Conservation (phyloP, 1,284 basidiomycete genomes). For the Athelia sp. region DNA sequence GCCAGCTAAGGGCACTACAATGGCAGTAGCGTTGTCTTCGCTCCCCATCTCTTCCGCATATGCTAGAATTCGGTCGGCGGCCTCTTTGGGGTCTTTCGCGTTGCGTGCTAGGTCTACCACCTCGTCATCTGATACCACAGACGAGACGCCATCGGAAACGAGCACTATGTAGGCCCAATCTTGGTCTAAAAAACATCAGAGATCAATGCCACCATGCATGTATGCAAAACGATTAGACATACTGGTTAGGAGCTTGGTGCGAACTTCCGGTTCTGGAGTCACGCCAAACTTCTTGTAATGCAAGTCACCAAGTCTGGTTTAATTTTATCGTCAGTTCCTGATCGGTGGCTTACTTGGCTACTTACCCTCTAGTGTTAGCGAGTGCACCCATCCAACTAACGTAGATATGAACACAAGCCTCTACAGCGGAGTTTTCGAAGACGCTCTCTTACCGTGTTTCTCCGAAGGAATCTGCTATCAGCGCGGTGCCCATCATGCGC, state of each 20-base stretch:
- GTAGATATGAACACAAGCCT: conserved; percentile 1
- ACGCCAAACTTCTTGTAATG: conserved; percentile 89
- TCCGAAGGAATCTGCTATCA: conserved; percentile 94
- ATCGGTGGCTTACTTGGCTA: conserved; percentile 4
- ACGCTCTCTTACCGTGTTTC: conserved; percentile 65
- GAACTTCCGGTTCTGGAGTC: conserved; percentile 93
- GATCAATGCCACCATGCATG: conserved; percentile 1
- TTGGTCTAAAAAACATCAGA: conserved; percentile 37
- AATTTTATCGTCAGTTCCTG: conserved; percentile 3
- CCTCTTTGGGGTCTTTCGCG: conserved; percentile 68
- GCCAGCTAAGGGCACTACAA: conserved; percentile 90
- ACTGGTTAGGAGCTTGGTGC: conserved; percentile 76
- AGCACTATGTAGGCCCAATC: conserved; percentile 80
- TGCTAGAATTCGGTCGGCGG: conserved; percentile 78
- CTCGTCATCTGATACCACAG: conserved; percentile 89
- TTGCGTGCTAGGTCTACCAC: conserved; percentile 85
- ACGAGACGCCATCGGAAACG: conserved; percentile 89
- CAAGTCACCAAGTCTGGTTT: conserved; percentile 79
- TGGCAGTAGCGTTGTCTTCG: conserved; percentile 88
- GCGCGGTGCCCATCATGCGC: conserved; percentile 83
- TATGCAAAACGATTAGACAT: conserved; percentile 11
- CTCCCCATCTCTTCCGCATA: conserved; percentile 91
- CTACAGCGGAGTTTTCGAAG: neutral
- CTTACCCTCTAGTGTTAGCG: conserved; percentile 86
- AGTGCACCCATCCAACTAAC: conserved; percentile 92